Evolutionary conservation across 306 rosid species (phyloP), one percentile per base, ranked within the genome.

Genomic region (Alnus rubra): DNA sequence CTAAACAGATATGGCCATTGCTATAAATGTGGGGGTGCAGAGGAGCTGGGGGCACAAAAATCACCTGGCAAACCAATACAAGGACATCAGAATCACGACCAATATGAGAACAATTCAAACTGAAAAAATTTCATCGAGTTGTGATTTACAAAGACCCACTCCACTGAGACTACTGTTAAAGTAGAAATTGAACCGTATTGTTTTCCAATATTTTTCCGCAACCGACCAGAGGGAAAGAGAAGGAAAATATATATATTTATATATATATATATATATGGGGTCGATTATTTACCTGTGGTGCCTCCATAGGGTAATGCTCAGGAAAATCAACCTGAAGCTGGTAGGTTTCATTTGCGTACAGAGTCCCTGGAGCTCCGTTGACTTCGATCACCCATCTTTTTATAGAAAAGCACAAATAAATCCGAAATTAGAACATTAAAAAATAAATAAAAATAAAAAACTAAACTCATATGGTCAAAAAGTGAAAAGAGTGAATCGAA

Each of bases 331-430:
- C 98, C 89, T 96, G 99, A 84, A 96, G 99, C 89, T 93, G 99
- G 81, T 90, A 96, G 73, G 93, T 88, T 79, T 96, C 99, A 74
- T 91, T 96, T 2, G 91, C 77, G 79, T 93, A 96, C 13, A 96
- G 97, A 74, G 99, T 96, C 35, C 96, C 99, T 13, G 98, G 92
- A 82, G 98, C 99, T 69, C 99, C 99, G 84, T 79, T 83, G 80
- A 96, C 99, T 87, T 96, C 99, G 84, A 96, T 90, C 76, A 93
- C 98, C 99, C 99, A 96, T 89, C 99, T 93, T 87, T 48, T 48
- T 71, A 73, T 52, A 68, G 51, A 53, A 75, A 4, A 42, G 71
- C 65, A 62, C 48, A 51, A 42, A 44, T 44, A 68, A 12, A 39
- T 11, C 19, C 73, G 54, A 35, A 52, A 18, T 18, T 52, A 33